Evolutionary conservation across 116 monocot species (phyloP), one percentile per base, ranked within the genome.

Genomic region (Phalaenopsis hybrid): DNA sequence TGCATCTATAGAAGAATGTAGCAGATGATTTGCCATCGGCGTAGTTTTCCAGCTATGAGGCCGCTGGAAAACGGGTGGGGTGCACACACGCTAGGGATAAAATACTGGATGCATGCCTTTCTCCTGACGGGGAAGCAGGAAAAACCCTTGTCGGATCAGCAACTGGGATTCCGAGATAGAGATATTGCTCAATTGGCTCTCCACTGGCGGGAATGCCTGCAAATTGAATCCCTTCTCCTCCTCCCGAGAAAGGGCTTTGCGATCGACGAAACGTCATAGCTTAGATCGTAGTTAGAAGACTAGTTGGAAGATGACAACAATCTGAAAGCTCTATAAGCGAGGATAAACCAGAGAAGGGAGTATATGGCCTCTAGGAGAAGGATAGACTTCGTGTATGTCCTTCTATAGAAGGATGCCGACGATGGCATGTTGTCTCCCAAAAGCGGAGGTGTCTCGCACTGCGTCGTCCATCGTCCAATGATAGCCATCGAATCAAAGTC

Each of bases 381-480:
- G 63, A 95, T 88, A 45, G 85, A 88, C 37, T 93, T 93, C 89
- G 93, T 98, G 89, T 98, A 84, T 41, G 84, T 43, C 43, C 50
- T 61, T 77, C 57, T 18, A 55, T 44, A 20, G 21, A 41, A 77
- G 76, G 67, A 23, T 3, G 51, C 4, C 21, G 80, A 33, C 15
- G 74, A 15, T 44, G 75, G 5, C 0, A 63, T 23, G 9, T 63
- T 63, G 21, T 55, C 77, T 41, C 21, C 6, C 49, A 41, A 41
- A 21, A 20, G 55, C 74, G 86, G 33, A 46, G 74, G 72, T 49
- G 81, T 73, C 69, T 92, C 90, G 86, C 90, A 92, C 75, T 90
- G 80, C 15, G 85, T 85, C 58, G 80, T 78, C 95, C 98, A 98
- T 9, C 95, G 90, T 85, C 93, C 98, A 84, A 98, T 44, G 74